phyloP scores from a whole-genome alignment of 2,329 filamentous ascomycete genomes.

The Cladophialophora immunda region DNA sequence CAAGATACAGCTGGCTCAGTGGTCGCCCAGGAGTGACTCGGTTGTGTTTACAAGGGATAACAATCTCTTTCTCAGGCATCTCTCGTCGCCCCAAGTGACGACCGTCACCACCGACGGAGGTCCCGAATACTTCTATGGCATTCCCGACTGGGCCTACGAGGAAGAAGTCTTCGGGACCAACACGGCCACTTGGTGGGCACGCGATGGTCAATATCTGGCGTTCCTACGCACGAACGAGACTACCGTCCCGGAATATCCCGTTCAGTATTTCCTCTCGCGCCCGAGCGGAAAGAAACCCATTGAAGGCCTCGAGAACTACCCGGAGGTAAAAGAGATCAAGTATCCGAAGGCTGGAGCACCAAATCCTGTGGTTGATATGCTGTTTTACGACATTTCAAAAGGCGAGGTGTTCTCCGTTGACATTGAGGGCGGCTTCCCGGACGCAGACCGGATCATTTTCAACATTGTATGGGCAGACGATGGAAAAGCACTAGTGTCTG shows the following conservation, averaged over 20 bases:
- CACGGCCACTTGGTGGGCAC: constrained; percentile 94
- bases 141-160: constrained; percentile 98
- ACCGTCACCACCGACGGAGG: constrained; percentile 89
- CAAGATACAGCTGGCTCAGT: constrained; percentile 82
- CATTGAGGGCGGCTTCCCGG: constrained; percentile 77
- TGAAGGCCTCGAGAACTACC: constrained; percentile 83
- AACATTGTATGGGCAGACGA: constrained; percentile 89
- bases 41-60: constrained; percentile 91
- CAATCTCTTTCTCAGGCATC: constrained; percentile 82
- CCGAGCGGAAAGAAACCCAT: constrained; percentile 77
- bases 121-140: constrained; percentile 88
- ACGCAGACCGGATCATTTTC: constrained; percentile 87
- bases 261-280: constrained; percentile 90
- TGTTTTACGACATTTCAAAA: constrained; percentile 85
- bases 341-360: constrained; percentile 96
- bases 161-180: constrained; percentile 82
- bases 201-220: constrained; percentile 86
- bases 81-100: constrained; percentile 67
- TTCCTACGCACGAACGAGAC: constrained; percentile 96
- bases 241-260: constrained; percentile 85
- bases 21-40: constrained; percentile 87
- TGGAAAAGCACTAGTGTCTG: constrained; percentile 82
- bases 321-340: constrained; percentile 90
- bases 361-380: constrained; percentile 86
- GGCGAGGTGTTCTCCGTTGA: constrained; percentile 81